phyloP scores from a whole-genome alignment of 2,329 filamentous ascomycete species.

The Colletotrichum melonis region DNA sequence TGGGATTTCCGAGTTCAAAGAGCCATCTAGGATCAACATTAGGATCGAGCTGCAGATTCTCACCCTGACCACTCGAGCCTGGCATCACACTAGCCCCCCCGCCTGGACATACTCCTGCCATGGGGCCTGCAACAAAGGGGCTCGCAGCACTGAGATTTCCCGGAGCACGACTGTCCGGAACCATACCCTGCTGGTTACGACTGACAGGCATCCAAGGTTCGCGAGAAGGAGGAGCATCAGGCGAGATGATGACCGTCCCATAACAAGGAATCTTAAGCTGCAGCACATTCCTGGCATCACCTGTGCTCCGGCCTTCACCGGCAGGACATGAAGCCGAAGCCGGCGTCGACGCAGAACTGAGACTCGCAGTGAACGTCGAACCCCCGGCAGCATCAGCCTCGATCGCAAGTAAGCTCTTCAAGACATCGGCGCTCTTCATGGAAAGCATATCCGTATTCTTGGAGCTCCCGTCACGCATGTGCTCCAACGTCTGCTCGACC shows the following conservation, averaged over 20 bases:
- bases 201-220: constrained; percentile 38
- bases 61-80: too few species aligned
- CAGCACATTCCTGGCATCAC: constrained; percentile 8
- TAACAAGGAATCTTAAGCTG: constrained; percentile 42
- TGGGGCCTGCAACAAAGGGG: not conserved
- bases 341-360: not conserved
- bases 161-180: not conserved
- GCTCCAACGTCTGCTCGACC: constrained; percentile 50
- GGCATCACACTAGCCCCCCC: not conserved
- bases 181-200: not conserved
- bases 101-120: too few species aligned
- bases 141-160: not conserved
- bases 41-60: not conserved
- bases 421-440: constrained; percentile 43
- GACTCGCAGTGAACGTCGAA: constrained; percentile 16
- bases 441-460: constrained; percentile 46
- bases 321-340: not conserved
- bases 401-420: constrained; percentile 46
- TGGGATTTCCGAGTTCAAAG: not conserved
- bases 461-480: constrained; percentile 45
- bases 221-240: constrained; percentile 37
- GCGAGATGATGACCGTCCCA: constrained; percentile 45
- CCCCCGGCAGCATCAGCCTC: constrained; percentile 44
- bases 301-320: not conserved
- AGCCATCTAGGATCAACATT: not conserved